Evolutionary conservation across 73 alveolate genomes (phyloP), one percentile per base, ranked within the genome.

Genomic region (Paraurostyla sp.): DNA sequence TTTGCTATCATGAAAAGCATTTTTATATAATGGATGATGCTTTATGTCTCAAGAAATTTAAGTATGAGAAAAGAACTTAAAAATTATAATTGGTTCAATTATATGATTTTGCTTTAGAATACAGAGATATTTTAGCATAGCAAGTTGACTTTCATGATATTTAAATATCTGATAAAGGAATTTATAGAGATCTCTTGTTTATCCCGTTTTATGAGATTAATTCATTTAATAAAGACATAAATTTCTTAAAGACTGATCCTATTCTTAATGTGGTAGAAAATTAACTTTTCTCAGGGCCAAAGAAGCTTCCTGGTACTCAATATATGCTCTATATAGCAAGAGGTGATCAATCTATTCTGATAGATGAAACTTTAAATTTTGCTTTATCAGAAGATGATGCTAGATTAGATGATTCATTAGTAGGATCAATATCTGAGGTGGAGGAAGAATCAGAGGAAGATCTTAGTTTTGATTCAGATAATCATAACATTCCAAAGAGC

Each of bases 11-110:
- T 65, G 58, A 65, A 32, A 65, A 65, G 82, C 46, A 22, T 40
- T 18, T 65, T 11, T 65, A 65, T 65, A 0, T 65, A 38, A 65
- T 65, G 82, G 82, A 65, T 65, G 82, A 65, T 38, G 25, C 82
- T 0, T 35, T 65, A 65, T 36, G 60, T 65, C 58, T 65, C 3
- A 65, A 65, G 58, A 65, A 65, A 40, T 65, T 65, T 40, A 58
- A 65, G 25, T 65, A 65, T 65, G 82, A 65, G n/a, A 65, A 30
- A 40, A 33, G 82, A 38, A 65, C 59, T 18, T 30, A 65, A 65
- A 65, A 65, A 38, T 40, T 65, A 1, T 38, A 65, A 38, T 18
- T 65, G 18, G 22, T 65, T 1, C 35, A 65, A 38, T 16, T 65
- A 2, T 65, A 38, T 40, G 82, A 65, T 9, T 65, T 65, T 65